phyloP scores from a whole-genome alignment of 495 filamentous ascomycete species.

The Jackrogersella minutella region DNA sequence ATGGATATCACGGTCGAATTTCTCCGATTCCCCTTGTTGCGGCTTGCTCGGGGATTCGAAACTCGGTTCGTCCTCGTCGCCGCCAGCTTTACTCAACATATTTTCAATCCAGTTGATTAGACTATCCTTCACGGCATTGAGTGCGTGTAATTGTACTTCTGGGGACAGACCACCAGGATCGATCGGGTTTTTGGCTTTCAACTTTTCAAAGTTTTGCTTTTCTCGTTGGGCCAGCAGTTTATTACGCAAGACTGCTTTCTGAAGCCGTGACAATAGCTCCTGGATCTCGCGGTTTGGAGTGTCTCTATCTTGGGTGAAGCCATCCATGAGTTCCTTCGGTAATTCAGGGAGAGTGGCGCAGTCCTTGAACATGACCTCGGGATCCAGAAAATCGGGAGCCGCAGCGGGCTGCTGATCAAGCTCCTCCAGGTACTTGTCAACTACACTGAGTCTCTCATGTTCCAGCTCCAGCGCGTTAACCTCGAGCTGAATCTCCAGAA shows the following conservation, averaged over 20 bases:
- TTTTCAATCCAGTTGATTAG: conserved; percentile 77
- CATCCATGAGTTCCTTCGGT: conserved; percentile 56
- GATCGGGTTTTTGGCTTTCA: conserved; percentile 54
- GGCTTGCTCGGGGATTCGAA: conserved; percentile 51
- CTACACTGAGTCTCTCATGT: conserved; percentile 59
- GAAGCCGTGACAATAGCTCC: conserved; percentile 66
- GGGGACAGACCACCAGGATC: conserved; percentile 43
- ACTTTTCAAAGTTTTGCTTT: conserved; percentile 65
- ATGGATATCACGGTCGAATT: conserved; percentile 52
- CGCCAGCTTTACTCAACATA: conserved; percentile 64
- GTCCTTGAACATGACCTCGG: conserved; percentile 52
- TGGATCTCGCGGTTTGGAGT: conserved; percentile 48
- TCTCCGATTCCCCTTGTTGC: conserved; percentile 50
- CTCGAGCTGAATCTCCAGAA: conserved; percentile 59
- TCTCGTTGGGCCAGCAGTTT: conserved; percentile 69
- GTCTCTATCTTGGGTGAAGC: conserved; percentile 48
- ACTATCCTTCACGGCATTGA: conserved; percentile 65
- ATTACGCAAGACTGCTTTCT: conserved; percentile 69
- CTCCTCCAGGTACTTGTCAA: conserved; percentile 53
- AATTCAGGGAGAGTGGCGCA: conserved; percentile 57
- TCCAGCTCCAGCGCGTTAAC: conserved; percentile 60
- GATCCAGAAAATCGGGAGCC: conserved; percentile 57
- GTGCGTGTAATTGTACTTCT: conserved; percentile 56
- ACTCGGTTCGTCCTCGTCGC: conserved; percentile 51
- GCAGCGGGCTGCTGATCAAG: conserved; percentile 64